phyloP scores from a whole-genome alignment of 768 basidiomycete species.

The Tylopilus felleus region DNA sequence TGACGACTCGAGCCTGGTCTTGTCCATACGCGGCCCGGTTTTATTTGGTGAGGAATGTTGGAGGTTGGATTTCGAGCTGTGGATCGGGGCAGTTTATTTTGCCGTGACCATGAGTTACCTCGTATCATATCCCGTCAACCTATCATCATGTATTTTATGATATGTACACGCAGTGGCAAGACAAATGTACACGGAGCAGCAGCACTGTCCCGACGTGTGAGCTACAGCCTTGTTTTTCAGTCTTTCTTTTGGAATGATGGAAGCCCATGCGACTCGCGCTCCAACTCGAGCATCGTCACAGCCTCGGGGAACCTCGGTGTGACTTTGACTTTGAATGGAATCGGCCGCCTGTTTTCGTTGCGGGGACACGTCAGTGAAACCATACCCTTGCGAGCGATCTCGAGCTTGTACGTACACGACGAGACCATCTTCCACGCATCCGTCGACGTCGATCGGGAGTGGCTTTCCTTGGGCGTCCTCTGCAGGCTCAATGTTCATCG shows the following conservation, averaged over 20 bases:
- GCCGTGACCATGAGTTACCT: too few relatives aligned
- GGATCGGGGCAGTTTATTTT: constrained; percentile 7
- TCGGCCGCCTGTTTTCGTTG: background rate
- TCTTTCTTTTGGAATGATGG: background rate
- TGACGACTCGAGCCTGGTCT: background rate
- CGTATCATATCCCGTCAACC: too few relatives aligned
- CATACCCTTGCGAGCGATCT: too few relatives aligned
- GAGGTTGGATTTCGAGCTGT: background rate
- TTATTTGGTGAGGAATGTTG: constrained; percentile 16
- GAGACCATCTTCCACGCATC: constrained; percentile 8
- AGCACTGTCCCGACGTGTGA: too few relatives aligned
- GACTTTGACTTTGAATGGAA: constrained; percentile 2
- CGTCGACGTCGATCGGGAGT: constrained; percentile 3
- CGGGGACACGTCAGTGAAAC: background rate
- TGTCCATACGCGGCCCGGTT: constrained; percentile 9
- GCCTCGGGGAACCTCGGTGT: constrained; percentile 6
- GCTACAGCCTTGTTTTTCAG: background rate
- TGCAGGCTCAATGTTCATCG: constrained; percentile 16
- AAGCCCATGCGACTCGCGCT: constrained; percentile 5
- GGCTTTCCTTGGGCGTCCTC: constrained; percentile 1
- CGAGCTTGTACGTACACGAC: background rate
- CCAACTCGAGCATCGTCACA: constrained; percentile 6
- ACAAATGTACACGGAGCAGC: too few relatives aligned
- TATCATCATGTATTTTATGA: too few relatives aligned
- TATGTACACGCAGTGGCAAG: too few relatives aligned